A percentile compares a stretch with the other conserved stretches of the same genome.
Conservation (phyloP, 2,329 filamentous ascomycete species). For the Trichoderma citrinoviride region DNA sequence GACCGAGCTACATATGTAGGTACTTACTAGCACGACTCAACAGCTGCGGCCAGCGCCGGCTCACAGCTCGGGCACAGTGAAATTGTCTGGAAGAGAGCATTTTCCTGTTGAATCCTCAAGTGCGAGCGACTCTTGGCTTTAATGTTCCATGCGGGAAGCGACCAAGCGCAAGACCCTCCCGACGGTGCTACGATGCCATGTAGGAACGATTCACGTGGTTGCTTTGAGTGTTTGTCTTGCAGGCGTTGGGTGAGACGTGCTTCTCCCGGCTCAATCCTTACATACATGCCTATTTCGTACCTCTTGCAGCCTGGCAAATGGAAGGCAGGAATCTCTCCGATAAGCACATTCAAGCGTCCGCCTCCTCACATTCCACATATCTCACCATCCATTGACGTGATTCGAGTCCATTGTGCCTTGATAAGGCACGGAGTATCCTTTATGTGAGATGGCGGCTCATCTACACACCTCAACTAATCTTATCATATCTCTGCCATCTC, state of each 20-base stretch:
- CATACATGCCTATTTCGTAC: neutral
- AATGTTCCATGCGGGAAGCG: neutral
- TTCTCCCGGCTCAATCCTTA: neutral
- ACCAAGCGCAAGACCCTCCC: neutral
- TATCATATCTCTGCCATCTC: too few relatives aligned
- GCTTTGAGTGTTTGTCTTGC: neutral
- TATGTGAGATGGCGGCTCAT: neutral
- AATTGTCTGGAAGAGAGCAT: constrained; percentile 14
- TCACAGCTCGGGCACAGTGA: neutral
- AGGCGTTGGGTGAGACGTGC: neutral
- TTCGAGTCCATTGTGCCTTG: neutral
- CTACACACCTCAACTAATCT: neutral
- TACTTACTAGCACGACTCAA: neutral
- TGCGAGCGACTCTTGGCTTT: neutral
- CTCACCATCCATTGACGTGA: neutral
- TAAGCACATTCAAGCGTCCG: neutral
- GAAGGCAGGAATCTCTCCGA: neutral
- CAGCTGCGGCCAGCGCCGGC: constrained; percentile 19
- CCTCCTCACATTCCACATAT: too few relatives aligned
- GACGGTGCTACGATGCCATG: constrained; percentile 1
- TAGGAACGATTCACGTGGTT: constrained; percentile 3
- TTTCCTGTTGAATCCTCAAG: neutral
- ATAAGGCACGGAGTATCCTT: too few relatives aligned
- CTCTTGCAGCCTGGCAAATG: neutral
- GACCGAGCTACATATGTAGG: neutral